These are phyloP conservation scores for Hibiscus syriacus DNA, from an alignment of 345 rosid species.

Conservation along the genomic window DNA sequence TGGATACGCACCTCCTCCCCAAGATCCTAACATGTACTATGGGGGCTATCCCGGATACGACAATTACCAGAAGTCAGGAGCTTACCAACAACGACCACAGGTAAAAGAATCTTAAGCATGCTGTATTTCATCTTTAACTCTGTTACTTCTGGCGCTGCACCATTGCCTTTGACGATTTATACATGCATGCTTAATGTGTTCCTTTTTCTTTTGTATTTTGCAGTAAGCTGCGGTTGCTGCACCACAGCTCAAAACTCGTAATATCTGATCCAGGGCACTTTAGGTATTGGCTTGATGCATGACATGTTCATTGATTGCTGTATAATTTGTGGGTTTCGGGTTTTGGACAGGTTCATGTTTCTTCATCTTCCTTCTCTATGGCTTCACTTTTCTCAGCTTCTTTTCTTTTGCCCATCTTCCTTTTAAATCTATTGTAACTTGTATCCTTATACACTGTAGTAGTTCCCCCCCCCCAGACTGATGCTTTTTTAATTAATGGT, in stretches of 20 bases:
- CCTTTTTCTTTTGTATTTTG: background rate
- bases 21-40: slow-evolving; percentile 80
- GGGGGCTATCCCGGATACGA: slow-evolving; percentile 87
- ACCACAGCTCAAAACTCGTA: background rate
- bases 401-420: background rate
- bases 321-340: background rate
- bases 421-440: background rate
- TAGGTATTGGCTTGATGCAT: background rate
- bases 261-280: background rate
- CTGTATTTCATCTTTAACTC: background rate
- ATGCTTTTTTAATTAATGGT: background rate
- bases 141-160: background rate
- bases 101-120: background rate
- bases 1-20: slow-evolving; percentile 76
- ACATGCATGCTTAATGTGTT: background rate
- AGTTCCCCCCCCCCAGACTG: background rate
- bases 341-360: background rate
- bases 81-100: background rate
- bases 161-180: background rate
- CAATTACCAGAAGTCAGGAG: slow-evolving; percentile 5
- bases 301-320: background rate
- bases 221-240: background rate
- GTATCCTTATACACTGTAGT: background rate
- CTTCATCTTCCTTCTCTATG: too few relatives aligned
- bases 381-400: background rate